These are phyloP conservation scores for Salinomyces thailandicus DNA, from an alignment of 2,329 filamentous ascomycete genomes.

Conservation along the genomic window DNA sequence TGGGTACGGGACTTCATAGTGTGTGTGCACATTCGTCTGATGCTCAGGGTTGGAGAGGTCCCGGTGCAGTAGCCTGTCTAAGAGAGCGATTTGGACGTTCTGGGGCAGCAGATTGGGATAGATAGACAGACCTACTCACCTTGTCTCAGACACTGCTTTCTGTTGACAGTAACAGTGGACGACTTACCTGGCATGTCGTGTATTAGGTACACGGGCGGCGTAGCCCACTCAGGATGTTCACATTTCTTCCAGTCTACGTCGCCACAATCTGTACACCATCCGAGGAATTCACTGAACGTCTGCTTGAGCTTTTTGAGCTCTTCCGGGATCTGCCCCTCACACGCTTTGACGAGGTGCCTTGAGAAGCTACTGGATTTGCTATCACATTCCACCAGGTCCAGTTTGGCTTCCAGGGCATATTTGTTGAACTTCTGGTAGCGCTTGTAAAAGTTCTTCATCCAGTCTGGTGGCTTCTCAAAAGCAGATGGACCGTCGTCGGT, in stretches of 20 bases:
- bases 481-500: constrained; percentile 49
- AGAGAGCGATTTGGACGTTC: constrained; percentile 55
- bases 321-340: background rate
- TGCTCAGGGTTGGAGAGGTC: constrained; percentile 65
- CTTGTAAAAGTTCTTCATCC: constrained; percentile 65
- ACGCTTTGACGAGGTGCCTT: background rate
- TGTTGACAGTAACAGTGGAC: background rate
- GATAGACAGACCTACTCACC: constrained; percentile 56
- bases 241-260: background rate
- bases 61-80: constrained; percentile 64
- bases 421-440: constrained; percentile 53
- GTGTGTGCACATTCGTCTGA: constrained; percentile 81
- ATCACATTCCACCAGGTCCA: constrained; percentile 9
- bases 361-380: background rate
- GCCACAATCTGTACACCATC: background rate
- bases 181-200: constrained; percentile 56
- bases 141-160: background rate
- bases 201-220: constrained; percentile 43
- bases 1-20: constrained; percentile 62
- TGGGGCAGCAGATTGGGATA: constrained; percentile 64
- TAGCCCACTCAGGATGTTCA: background rate
- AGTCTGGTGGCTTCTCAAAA: constrained; percentile 63
- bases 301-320: background rate
- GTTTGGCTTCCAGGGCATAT: constrained; percentile 33
- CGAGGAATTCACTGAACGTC: constrained; percentile 13